These are phyloP conservation scores for Xerocomus minutiporus DNA, from an alignment of 1,284 basidiomycete genomes.

Conservation along the genomic window DNA sequence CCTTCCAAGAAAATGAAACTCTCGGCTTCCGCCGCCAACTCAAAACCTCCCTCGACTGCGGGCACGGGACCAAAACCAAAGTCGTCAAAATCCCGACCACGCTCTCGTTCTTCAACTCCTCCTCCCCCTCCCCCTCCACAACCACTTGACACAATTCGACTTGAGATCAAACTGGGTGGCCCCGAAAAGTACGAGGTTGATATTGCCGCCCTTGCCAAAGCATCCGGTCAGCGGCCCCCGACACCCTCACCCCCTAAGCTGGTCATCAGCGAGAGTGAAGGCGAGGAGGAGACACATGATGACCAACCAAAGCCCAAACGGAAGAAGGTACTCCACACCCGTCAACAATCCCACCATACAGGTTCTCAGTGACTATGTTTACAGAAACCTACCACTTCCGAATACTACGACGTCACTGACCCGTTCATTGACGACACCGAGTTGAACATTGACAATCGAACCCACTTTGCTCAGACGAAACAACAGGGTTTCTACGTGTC, in stretches of 20 bases:
- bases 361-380: slow-evolving; percentile 4
- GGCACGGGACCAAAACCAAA: slow-evolving; percentile 33
- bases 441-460: slow-evolving; percentile 83
- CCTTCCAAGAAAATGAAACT: slow-evolving; percentile 29
- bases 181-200: slow-evolving; percentile 71
- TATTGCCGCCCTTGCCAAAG: slow-evolving; percentile 53
- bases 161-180: slow-evolving; percentile 66
- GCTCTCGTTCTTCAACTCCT: slow-evolving; percentile 54
- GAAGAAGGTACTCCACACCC: slow-evolving; percentile 37
- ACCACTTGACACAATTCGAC: slow-evolving; percentile 59
- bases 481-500: slow-evolving; percentile 94
- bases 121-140: slow-evolving; percentile 48
- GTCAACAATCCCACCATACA: background rate
- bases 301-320: slow-evolving; percentile 37
- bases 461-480: slow-evolving; percentile 88
- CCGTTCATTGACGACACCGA: slow-evolving; percentile 98
- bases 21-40: slow-evolving; percentile 22
- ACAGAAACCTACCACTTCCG: slow-evolving; percentile 52
- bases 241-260: slow-evolving; percentile 48
- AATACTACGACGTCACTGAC: slow-evolving; percentile 88
- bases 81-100: slow-evolving; percentile 42
- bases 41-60: slow-evolving; percentile 30
- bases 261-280: slow-evolving; percentile 51
- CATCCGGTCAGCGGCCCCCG: slow-evolving; percentile 58
- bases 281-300: slow-evolving; percentile 46